phyloP scores from a whole-genome alignment of 2,329 filamentous ascomycete genomes.

The Penicillium sp. region DNA sequence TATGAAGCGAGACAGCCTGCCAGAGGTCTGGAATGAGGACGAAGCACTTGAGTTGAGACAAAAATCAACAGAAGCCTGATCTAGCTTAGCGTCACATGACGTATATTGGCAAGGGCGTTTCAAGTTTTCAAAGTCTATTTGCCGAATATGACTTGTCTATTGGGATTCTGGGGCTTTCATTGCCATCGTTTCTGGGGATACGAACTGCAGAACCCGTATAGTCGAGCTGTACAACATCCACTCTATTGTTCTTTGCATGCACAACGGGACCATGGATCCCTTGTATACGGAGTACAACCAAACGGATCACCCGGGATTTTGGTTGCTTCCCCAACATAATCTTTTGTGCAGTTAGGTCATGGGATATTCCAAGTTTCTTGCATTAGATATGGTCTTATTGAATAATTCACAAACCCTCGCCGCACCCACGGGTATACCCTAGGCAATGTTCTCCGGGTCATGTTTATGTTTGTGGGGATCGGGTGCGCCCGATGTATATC shows the following conservation, averaged over 20 bases:
- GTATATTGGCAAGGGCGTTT: slow-evolving; percentile 14
- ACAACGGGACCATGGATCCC: not conserved
- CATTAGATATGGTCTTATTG: not conserved
- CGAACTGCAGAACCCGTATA: not conserved
- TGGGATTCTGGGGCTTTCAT: not conserved
- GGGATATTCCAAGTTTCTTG: not conserved
- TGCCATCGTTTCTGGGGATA: slow-evolving; percentile 1
- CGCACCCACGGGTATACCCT: not conserved
- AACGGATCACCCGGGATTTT: not conserved
- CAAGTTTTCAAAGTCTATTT: not conserved
- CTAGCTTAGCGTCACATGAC: slow-evolving; percentile 18
- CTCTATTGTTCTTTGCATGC: not conserved
- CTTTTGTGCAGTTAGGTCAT: not conserved
- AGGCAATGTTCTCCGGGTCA: not conserved
- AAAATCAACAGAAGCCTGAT: slow-evolving; percentile 17
- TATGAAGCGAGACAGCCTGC: slow-evolving; percentile 9
- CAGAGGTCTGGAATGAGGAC: slow-evolving; percentile 16
- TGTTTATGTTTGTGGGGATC: not conserved
- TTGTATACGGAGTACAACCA: not conserved
- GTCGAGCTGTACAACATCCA: not conserved
- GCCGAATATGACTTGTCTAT: not conserved
- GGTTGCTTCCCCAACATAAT: not conserved
- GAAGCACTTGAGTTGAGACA: slow-evolving; percentile 10
- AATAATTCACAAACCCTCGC: not conserved
- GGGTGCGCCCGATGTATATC: not conserved